Conservation (phyloP, 352 stramenopile species). For the Phytophthora brassicae region DNA sequence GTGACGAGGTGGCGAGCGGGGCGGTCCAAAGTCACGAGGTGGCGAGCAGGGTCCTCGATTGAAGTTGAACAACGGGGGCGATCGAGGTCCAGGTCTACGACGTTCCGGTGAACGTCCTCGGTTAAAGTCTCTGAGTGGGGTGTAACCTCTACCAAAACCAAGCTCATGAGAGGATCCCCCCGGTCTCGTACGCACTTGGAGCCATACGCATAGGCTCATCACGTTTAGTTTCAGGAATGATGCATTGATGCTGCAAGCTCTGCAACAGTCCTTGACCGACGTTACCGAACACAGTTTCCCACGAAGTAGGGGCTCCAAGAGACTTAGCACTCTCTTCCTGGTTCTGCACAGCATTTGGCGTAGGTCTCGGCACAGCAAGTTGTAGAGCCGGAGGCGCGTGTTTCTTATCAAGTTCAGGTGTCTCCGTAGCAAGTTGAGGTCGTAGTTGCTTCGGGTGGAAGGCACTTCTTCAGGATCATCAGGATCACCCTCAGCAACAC, state of each 20-base stretch:
- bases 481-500: background rate
- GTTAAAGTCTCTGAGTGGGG: background rate
- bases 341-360: slow-evolving; percentile 1
- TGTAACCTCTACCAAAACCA: background rate
- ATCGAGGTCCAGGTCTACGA: background rate
- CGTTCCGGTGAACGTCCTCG: background rate
- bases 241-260: background rate
- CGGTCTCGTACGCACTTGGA: background rate
- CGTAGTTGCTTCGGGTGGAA: background rate
- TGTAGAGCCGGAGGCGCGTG: background rate
- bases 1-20: too few species aligned
- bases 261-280: slow-evolving; percentile 5
- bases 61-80: too few species aligned
- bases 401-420: background rate
- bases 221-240: background rate
- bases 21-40: too few species aligned
- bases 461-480: background rate
- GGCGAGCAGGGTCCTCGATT: too few species aligned
- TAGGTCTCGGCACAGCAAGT: background rate
- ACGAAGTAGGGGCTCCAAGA: background rate
- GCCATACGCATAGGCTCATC: too few species aligned
- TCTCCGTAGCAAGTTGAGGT: background rate
- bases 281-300: slow-evolving; percentile 1
- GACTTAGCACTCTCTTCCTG: background rate
- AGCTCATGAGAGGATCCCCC: background rate